Percentiles rank a stretch among this genome's conserved stretches.
Conservation (phyloP, 345 rosid genomes). For the Ailanthus altissimus region DNA sequence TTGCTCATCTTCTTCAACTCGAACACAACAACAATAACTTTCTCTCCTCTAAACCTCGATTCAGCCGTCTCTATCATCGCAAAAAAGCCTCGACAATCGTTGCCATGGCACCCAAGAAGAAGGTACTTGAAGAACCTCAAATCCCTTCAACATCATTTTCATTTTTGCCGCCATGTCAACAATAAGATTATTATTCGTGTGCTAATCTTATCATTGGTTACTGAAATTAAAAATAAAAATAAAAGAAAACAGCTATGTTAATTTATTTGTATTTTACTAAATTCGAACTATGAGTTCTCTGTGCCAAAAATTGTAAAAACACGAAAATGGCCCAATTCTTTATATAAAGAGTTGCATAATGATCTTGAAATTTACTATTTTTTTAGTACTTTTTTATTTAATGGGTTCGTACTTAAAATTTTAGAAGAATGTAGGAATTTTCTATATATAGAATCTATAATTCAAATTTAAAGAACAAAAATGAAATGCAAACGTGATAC, state of each 20-base stretch:
- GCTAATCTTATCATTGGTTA: neutral
- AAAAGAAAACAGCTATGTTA: neutral
- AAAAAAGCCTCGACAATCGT: conserved; percentile 49
- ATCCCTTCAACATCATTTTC: neutral
- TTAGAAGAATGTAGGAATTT: too few relatives aligned
- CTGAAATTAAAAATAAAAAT: neutral
- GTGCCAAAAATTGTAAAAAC: too few relatives aligned
- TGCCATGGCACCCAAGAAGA: conserved; percentile 78
- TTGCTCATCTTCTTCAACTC: conserved; percentile 39
- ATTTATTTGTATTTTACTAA: neutral
- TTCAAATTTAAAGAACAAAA: too few relatives aligned
- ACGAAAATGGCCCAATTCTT: too few relatives aligned
- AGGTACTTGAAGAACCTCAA: conserved; percentile 40
- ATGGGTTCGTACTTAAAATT: too few relatives aligned
- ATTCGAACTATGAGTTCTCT: too few relatives aligned
- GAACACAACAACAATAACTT: conserved; percentile 24
- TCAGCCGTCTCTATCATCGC: conserved; percentile 29
- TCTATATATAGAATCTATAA: too few relatives aligned
- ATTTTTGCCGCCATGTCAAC: neutral
- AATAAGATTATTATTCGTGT: neutral
- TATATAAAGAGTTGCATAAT: too few relatives aligned
- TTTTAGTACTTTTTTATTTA: too few relatives aligned
- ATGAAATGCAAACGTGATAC: too few relatives aligned
- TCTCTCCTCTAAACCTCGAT: conserved; percentile 35
- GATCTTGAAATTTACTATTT: too few relatives aligned